Conservation (phyloP, 352 stramenopile genomes). For the Globisporangium apiculatum region DNA sequence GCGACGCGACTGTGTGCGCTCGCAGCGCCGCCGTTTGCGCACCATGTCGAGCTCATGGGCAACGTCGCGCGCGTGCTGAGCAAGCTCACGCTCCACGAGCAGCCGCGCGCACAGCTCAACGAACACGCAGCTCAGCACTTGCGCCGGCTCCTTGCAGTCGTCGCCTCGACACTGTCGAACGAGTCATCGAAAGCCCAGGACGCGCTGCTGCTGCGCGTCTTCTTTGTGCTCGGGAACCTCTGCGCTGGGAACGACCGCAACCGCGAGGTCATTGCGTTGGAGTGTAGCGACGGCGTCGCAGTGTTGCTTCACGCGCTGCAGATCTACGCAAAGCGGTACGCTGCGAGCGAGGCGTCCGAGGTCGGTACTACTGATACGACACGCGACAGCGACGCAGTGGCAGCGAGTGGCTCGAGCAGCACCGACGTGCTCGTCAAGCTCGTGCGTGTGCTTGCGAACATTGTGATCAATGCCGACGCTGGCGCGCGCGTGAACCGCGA, state of each 20-base stretch:
- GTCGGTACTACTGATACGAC: too few relatives aligned
- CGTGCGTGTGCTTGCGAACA: conserved; percentile 72
- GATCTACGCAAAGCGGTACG: conserved; percentile 40
- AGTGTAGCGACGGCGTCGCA: conserved; percentile 19
- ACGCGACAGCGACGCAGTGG: neutral
- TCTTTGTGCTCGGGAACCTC: conserved; percentile 84
- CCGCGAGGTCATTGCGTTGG: conserved; percentile 30
- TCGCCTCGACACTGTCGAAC: conserved; percentile 24
- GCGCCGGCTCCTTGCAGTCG: conserved; percentile 35
- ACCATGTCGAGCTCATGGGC: conserved; percentile 63
- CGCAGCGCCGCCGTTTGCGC: conserved; percentile 27
- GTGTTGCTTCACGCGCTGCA: conserved; percentile 37
- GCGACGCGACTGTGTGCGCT: conserved; percentile 39
- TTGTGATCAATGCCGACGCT: conserved; percentile 71
- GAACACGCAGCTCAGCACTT: conserved; percentile 25
- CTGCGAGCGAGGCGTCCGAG: neutral
- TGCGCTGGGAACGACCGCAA: conserved; percentile 82
- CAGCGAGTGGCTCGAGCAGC: neutral
- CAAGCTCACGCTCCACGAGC: conserved; percentile 77
- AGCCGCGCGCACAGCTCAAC: conserved; percentile 65
- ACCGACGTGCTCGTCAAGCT: conserved; percentile 81
- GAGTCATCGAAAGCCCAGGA: conserved; percentile 23
- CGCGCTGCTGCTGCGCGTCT: conserved; percentile 60
- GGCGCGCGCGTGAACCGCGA: conserved; percentile 31
- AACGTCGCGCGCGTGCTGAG: conserved; percentile 75